Evolutionary conservation across 495 filamentous ascomycete species (phyloP).

Genomic region (Xylona heveae): DNA sequence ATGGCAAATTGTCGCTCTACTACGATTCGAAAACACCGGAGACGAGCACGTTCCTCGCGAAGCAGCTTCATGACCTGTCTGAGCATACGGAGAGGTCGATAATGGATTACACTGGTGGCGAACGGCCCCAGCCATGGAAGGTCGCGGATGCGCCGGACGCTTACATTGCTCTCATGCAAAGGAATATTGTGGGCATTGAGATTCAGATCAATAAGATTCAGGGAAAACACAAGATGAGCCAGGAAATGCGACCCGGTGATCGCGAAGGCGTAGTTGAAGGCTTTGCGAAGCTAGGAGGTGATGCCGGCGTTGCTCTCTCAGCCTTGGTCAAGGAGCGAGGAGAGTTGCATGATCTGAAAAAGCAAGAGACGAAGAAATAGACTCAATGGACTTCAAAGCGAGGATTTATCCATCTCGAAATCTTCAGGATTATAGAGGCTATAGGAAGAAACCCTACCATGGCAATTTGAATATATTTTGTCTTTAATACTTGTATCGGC

Average conservation of each 20-base stretch:
- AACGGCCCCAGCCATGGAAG: conserved; percentile 20
- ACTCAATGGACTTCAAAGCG: too few species aligned
- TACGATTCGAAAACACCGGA: conserved; percentile 16
- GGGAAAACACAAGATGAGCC: conserved; percentile 28
- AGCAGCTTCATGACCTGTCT: conserved; percentile 25
- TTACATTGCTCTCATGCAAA: conserved; percentile 27
- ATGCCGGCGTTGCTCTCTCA: too few species aligned
- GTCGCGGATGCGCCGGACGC: conserved; percentile 27
- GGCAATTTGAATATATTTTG: too few species aligned
- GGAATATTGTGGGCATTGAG: conserved; percentile 28
- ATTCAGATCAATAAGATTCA: neutral
- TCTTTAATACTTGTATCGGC: too few species aligned
- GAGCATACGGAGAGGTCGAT: conserved; percentile 20
- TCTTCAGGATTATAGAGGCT: too few species aligned
- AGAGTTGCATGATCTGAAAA: too few species aligned
- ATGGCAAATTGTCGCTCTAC: conserved; percentile 26
- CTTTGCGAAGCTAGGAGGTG: conserved; percentile 23
- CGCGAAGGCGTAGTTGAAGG: conserved; percentile 26
- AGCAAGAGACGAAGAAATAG: too few species aligned
- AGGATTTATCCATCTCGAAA: too few species aligned
- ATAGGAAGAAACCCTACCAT: too few species aligned
- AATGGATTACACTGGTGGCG: conserved; percentile 26
- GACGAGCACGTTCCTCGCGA: conserved; percentile 19
- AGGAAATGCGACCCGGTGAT: conserved; percentile 26
- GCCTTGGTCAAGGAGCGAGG: too few species aligned